Conservation (phyloP, 441 rosid genomes). For the Erodium moschatum region DNA sequence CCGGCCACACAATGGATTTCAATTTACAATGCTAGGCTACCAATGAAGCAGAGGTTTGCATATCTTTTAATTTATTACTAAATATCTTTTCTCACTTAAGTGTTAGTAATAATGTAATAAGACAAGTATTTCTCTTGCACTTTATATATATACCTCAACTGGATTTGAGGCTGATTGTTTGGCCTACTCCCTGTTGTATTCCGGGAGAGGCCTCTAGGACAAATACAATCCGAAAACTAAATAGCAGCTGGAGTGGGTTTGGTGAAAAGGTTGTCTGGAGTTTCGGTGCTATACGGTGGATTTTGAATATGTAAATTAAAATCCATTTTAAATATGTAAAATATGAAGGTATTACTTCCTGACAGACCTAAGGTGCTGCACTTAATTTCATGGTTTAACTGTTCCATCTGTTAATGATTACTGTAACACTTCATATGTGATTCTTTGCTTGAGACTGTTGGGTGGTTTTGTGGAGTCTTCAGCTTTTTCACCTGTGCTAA, state of each 20-base stretch:
- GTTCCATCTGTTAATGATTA: neutral
- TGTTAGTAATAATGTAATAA: neutral
- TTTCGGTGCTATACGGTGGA: neutral
- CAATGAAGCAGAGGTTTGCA: conserved; percentile 92
- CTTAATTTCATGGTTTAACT: neutral
- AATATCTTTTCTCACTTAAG: neutral
- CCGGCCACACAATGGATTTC: conserved; percentile 99
- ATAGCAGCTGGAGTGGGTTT: neutral
- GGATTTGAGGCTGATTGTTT: neutral
- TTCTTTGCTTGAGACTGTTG: neutral
- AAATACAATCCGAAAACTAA: neutral
- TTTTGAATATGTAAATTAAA: neutral
- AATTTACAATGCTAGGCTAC: conserved; percentile 84
- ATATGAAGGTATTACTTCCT: no score
- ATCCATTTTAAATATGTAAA: no score
- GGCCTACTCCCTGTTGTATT: neutral
- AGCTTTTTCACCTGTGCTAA: neutral
- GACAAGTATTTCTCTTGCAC: neutral
- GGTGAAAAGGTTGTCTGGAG: neutral
- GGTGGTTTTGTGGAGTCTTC: neutral
- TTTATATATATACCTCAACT: neutral
- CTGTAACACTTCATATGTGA: neutral
- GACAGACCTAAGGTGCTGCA: neutral
- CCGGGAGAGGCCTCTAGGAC: neutral
- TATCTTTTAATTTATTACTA: conserved; percentile 1